phyloP scores from a whole-genome alignment of 2,329 filamentous ascomycete species.

The Epichloe amarillans region DNA sequence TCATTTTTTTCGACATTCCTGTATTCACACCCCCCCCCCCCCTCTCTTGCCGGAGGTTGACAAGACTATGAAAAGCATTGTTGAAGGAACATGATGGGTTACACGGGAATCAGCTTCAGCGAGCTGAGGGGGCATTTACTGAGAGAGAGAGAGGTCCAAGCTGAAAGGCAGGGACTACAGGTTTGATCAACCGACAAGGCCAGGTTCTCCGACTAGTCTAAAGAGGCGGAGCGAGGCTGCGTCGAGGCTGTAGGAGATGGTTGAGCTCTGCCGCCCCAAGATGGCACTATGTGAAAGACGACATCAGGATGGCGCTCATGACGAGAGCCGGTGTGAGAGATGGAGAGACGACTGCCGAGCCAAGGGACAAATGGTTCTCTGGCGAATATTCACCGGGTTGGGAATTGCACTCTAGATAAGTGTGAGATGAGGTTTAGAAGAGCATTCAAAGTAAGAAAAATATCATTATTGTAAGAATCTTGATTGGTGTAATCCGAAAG shows the following conservation, averaged over 20 bases:
- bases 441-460: too few species aligned
- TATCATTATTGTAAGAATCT: too few species aligned
- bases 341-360: not conserved
- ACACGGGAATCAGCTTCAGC: not conserved
- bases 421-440: not conserved
- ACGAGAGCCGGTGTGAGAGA: not conserved
- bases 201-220: not conserved
- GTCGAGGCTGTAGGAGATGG: not conserved
- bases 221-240: not conserved
- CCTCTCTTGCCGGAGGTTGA: not conserved
- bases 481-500: too few species aligned
- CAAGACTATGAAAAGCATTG: slow-evolving; percentile 3
- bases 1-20: not conserved
- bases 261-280: not conserved
- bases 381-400: not conserved
- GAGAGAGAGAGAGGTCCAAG: not conserved
- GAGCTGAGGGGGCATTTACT: not conserved
- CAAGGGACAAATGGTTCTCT: not conserved
- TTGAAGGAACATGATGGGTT: not conserved
- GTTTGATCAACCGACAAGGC: not conserved
- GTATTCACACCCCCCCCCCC: not conserved
- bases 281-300: not conserved
- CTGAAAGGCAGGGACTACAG: not conserved
- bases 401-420: not conserved
- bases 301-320: not conserved